Base-by-base conservation (phyloP, 1,284 basidiomycete species). In the Athelia psychrophila region DNA sequence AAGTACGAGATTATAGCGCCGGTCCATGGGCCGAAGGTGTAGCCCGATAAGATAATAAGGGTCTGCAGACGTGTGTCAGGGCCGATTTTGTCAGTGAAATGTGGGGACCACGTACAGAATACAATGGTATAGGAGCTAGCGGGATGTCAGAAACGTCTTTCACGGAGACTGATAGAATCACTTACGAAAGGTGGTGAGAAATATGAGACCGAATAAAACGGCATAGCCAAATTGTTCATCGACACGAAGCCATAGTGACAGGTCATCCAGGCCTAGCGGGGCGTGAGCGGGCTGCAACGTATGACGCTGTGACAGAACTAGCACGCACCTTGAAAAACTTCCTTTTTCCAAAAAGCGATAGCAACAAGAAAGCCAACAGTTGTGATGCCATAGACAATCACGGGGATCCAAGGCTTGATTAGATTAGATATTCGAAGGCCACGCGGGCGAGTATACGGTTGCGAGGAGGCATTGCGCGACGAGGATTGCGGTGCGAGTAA, bases 11-110 rank as follows among this genome's bases (percentile, higher is more conserved):
- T 82, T 60, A 88, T 68, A 54, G 87, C 87, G 58, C 92, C 91
- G 46, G 79, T 80, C 83, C 84, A 85, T 25, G 88, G 74, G 51
- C 92, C 91, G 63, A 86, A 94, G 15, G 91, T 91, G 70, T 93
- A 94, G 35, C 91, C 91, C 52, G 91, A 90, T 57, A 94, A 78
- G 61, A 90, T 80, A 67, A 93, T 91, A 71, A 94, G 78, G 9
- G 91, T 94, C 58, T 42, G 38, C 13, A 13, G 27, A 13, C 6
- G 27, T 13, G 27, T 5, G 27, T 30, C 27, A 30, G 27, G 27
- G 27, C 13, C 27, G 27, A 13, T 30, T 5, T 30, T 5, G 91
- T 92, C 48, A 94, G 62, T n/a, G n/a, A 38, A 92, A 92, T 51
- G 91, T 88, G 86, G 55, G 48, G 40, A 52, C 51, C 16, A 22